Evolutionary conservation across 306 rosid genomes (phyloP), one percentile per base, ranked within the genome.

Genomic region (Nissolia schottii): DNA sequence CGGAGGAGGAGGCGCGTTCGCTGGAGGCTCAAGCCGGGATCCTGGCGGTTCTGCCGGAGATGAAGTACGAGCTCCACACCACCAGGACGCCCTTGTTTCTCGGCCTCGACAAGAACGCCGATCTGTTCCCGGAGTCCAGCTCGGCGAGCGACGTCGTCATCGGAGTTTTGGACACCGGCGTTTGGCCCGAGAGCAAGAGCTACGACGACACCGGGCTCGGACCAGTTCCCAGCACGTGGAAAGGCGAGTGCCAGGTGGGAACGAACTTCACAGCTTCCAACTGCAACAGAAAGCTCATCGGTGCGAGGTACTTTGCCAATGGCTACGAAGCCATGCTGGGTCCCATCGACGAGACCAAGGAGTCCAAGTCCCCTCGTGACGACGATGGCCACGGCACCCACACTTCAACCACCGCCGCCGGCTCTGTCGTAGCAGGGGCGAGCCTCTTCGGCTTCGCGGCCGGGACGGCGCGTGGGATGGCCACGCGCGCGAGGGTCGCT

Each of bases 311-410:
- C 55, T 93, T 93, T 25, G 18, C 97, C 0, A 89, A 64, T 43
- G 97, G 98, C 8, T 79, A 72, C 41, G 97, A 93, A 76, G 88
- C 96, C 2, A 86, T 86, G 4, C 7, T 91, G 20, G 98, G 98
- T 31, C 98, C 96, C 0, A 79, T 93, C 18, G 90, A 93, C 7
- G 85, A 56, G 29, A 78, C 83, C 0, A 84, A 78, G 1, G 98
- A 89, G 69, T 87, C 92, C 2, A 88, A 51, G 32, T 93, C 98
- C 1, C 88, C 98, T 0, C 81, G 98, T 6, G 97, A 93, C 63
- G 97, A 93, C 61, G 98, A 93, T 0, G 98, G 98, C 12, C 98
- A 93, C 6, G 98, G 98, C 16, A 93, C 98, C 1, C 98, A 93
- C 49, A 93, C 98, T 0, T 80, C 97, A 1, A 74, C 77, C 41